A percentile compares a stretch with the other conserved stretches of the same genome.
Evolutionary conservation across 306 rosid species (phyloP).

Genomic region (Pyrus betulifolia): DNA sequence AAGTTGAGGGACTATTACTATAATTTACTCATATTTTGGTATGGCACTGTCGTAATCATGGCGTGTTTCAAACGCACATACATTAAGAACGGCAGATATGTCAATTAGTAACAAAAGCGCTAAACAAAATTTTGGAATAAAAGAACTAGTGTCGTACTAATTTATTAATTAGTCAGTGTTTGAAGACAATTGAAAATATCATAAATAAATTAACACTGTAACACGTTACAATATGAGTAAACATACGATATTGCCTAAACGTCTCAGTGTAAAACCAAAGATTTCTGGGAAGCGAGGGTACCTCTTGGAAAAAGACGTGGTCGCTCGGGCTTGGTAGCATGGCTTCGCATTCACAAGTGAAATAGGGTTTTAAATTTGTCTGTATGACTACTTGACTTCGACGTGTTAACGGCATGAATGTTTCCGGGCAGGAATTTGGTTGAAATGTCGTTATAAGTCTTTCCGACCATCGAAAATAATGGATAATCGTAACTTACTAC

Average conservation of each 20-base stretch:
- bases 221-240: neutral
- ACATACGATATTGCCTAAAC: neutral
- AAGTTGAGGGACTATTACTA: too few species aligned
- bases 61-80: too few species aligned
- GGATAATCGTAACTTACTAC: too few species aligned
- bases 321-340: neutral
- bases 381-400: neutral
- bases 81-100: too few species aligned
- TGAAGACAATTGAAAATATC: neutral
- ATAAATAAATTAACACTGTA: too few species aligned
- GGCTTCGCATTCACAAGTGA: neutral
- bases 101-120: too few species aligned
- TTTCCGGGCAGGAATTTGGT: neutral
- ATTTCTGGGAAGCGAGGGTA: neutral
- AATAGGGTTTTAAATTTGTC: neutral
- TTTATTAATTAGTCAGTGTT: too few species aligned
- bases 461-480: fast-evolving
- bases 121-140: too few species aligned
- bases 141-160: too few species aligned
- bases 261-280: neutral
- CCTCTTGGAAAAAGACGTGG: neutral
- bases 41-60: too few species aligned
- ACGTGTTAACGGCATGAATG: neutral
- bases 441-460: fast-evolving
- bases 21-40: too few species aligned